phyloP scores from a whole-genome alignment of 768 basidiomycete species.

The Hydnum rufescens region DNA sequence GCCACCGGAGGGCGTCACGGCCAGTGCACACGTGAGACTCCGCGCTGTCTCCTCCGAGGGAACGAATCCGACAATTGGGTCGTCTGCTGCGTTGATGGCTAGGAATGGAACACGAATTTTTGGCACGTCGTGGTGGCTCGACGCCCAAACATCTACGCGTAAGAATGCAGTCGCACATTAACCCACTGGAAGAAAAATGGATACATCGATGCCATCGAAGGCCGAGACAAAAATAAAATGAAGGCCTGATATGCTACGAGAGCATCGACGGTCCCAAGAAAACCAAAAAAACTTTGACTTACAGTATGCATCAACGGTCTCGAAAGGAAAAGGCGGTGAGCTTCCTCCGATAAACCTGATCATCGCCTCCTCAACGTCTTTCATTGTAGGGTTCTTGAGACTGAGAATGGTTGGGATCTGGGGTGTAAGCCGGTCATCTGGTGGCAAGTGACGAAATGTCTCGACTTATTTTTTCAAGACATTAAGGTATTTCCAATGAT shows the following conservation, averaged over 20 bases:
- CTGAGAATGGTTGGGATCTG: slow-evolving; percentile 4
- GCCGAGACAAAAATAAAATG: slow-evolving; percentile 8
- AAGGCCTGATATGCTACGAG: slow-evolving; percentile 14
- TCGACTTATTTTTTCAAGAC: too few relatives aligned
- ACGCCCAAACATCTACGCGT: slow-evolving; percentile 9
- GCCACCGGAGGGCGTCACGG: slow-evolving; percentile 5
- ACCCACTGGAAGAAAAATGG: neutral
- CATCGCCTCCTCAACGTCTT: slow-evolving; percentile 8
- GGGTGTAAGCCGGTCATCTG: slow-evolving; percentile 1
- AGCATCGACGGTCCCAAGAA: slow-evolving; percentile 9
- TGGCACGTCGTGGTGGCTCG: slow-evolving; percentile 9
- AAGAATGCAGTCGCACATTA: neutral
- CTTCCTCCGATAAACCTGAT: slow-evolving; percentile 9
- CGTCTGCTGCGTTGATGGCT: slow-evolving; percentile 15
- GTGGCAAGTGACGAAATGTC: neutral
- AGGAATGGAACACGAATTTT: slow-evolving; percentile 15
- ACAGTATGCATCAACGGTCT: slow-evolving; percentile 14
- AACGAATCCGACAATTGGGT: slow-evolving; percentile 15
- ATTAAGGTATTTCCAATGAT: too few relatives aligned
- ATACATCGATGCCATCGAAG: neutral
- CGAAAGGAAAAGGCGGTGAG: slow-evolving; percentile 4
- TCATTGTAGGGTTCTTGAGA: slow-evolving; percentile 8
- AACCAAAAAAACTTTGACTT: neutral
- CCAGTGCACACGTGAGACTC: slow-evolving; percentile 13
- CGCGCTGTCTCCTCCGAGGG: slow-evolving; percentile 10